phyloP scores from a whole-genome alignment of 1,284 basidiomycete genomes.

The Phlebopus sp. region DNA sequence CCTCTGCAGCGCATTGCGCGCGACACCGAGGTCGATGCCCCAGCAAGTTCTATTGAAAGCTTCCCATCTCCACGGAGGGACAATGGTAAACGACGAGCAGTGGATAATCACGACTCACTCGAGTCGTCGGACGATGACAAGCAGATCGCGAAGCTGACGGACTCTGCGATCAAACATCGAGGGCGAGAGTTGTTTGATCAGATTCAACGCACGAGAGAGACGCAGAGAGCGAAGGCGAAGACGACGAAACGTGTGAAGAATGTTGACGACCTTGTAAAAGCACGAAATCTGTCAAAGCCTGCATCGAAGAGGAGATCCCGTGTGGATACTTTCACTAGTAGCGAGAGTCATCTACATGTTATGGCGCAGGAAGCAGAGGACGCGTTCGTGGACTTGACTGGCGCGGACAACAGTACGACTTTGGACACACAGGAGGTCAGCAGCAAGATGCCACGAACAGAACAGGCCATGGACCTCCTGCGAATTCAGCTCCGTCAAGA shows the following conservation, averaged over 20 bases:
- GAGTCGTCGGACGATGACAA: slow-evolving; percentile 11
- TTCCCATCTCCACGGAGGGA: slow-evolving; percentile 26
- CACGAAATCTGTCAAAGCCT: background rate
- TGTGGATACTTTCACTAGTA: background rate
- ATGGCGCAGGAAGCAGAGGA: slow-evolving; percentile 14
- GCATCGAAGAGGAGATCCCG: background rate
- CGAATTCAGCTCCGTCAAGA: slow-evolving; percentile 28
- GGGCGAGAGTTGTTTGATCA: slow-evolving; percentile 25
- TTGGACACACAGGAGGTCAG: slow-evolving; percentile 25
- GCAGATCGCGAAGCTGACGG: slow-evolving; percentile 14
- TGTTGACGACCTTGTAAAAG: slow-evolving; percentile 17
- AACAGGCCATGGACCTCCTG: slow-evolving; percentile 13
- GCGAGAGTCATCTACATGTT: background rate
- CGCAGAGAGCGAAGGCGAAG: slow-evolving; percentile 10
- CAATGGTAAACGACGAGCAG: slow-evolving; percentile 23
- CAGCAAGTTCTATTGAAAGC: slow-evolving; percentile 32
- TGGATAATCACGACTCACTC: slow-evolving; percentile 11
- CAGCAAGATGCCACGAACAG: slow-evolving; percentile 4
- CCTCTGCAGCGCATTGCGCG: slow-evolving; percentile 1
- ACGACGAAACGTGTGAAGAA: slow-evolving; percentile 15
- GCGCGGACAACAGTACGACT: slow-evolving; percentile 26
- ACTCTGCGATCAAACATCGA: slow-evolving; percentile 19
- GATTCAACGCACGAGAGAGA: slow-evolving; percentile 10
- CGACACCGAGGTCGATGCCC: slow-evolving; percentile 14
- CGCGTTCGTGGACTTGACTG: slow-evolving; percentile 22